These are phyloP conservation scores for Fusarium avenaceum DNA, from an alignment of 2,329 filamentous ascomycete species.

Conservation along the genomic window DNA sequence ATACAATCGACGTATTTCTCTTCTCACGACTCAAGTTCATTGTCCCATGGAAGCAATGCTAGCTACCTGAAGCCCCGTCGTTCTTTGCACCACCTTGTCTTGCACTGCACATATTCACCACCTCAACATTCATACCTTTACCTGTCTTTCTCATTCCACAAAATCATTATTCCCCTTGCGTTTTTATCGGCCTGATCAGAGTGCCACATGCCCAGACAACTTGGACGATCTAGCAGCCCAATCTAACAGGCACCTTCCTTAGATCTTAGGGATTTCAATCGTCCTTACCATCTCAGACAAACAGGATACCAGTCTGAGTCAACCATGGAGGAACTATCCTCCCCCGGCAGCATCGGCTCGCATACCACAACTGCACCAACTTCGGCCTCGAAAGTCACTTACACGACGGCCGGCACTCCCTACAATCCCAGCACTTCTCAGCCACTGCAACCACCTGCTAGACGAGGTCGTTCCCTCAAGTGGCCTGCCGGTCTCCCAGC, in stretches of 20 bases:
- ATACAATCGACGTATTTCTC: conserved; percentile 12
- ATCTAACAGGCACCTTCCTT: conserved; percentile 52
- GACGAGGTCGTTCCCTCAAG: conserved; percentile 63
- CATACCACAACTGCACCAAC: conserved; percentile 42
- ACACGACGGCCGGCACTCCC: conserved; percentile 70
- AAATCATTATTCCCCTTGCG: conserved; percentile 13
- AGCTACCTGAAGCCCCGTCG: conserved; percentile 29
- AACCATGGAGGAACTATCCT: conserved; percentile 52
- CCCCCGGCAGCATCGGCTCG: conserved; percentile 45
- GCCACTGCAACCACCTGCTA: conserved; percentile 65
- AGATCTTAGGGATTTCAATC: conserved; percentile 38
- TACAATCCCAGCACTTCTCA: conserved; percentile 63
- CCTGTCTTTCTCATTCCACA: conserved; percentile 23
- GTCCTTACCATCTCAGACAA: conserved; percentile 36
- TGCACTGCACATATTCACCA: conserved; percentile 16
- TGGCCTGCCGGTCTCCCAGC: conserved; percentile 52
- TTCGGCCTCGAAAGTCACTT: conserved; percentile 55
- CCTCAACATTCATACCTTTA: conserved; percentile 4
- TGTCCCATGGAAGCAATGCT: conserved; percentile 20
- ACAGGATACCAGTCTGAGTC: conserved; percentile 37
- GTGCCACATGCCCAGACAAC: conserved; percentile 17
- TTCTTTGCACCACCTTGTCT: conserved; percentile 31
- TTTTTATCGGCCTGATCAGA: conserved; percentile 10
- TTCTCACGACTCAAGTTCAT: conserved; percentile 12
- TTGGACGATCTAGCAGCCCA: conserved; percentile 29